phyloP scores from a whole-genome alignment of 169 alveolate genomes.

The Cryptosporidium muris region DNA sequence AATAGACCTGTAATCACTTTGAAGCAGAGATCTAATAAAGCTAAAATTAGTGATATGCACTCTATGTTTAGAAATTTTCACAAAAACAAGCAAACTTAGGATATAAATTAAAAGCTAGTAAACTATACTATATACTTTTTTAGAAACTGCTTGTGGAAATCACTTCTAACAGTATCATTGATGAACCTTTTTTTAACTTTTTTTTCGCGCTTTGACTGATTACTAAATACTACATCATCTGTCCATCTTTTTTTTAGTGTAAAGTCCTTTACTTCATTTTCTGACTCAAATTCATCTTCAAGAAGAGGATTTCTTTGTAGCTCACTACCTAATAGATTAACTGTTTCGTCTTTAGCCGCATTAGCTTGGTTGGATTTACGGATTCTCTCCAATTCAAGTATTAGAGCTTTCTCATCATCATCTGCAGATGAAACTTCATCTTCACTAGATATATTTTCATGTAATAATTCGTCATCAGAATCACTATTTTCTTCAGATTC shows the following conservation, averaged over 20 bases:
- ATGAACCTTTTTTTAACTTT: conserved; percentile 50
- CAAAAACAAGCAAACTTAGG: conserved; percentile 6
- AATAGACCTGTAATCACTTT: conserved; percentile 42
- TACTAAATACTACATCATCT: conserved; percentile 62
- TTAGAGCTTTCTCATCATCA: conserved; percentile 54
- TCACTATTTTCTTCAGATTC: neutral
- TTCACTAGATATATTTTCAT: neutral
- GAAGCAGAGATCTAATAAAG: conserved; percentile 13
- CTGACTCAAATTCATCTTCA: neutral
- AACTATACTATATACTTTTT: conserved; percentile 21
- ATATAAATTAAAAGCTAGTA: neutral
- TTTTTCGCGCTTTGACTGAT: conserved; percentile 6
- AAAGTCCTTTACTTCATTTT: conserved; percentile 5
- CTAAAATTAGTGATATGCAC: conserved; percentile 64
- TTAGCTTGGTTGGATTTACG: conserved; percentile 8
- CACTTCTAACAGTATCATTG: conserved; percentile 43
- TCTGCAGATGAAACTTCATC: conserved; percentile 1
- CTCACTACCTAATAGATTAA: conserved; percentile 18
- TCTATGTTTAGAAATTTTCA: conserved; percentile 62
- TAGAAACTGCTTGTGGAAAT: conserved; percentile 38
- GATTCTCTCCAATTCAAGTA: conserved; percentile 34
- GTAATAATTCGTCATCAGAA: conserved; percentile 3
- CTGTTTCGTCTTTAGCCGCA: neutral
- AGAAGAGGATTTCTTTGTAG: conserved; percentile 43
- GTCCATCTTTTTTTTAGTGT: conserved; percentile 55